Conservation (phyloP, 2,329 filamentous ascomycete species). For the Diaporthe sp. region DNA sequence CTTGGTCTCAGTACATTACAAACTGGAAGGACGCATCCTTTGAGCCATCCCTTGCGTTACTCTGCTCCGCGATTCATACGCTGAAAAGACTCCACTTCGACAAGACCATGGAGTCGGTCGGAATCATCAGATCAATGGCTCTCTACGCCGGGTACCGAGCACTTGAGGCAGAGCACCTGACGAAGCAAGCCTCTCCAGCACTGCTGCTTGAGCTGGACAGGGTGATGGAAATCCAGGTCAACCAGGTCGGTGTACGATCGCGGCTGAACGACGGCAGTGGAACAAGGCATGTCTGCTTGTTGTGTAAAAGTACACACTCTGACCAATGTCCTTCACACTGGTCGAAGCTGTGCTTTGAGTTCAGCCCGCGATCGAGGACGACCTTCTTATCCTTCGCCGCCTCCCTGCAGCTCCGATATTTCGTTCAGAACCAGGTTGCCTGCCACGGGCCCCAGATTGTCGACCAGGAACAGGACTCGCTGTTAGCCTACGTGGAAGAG, state of each 20-base stretch:
- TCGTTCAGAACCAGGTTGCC: background rate
- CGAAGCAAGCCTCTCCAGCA: background rate
- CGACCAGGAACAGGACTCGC: background rate
- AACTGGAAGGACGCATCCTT: slow-evolving; percentile 7
- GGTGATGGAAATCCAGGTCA: background rate
- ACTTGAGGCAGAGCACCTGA: slow-evolving; percentile 4
- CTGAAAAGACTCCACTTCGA: slow-evolving; percentile 11
- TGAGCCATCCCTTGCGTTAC: background rate
- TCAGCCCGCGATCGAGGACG: background rate
- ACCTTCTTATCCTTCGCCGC: slow-evolving; percentile 3
- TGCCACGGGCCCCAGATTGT: background rate
- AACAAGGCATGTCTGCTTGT: background rate
- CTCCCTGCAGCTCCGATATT: slow-evolving; percentile 16
- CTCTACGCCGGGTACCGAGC: slow-evolving; percentile 16
- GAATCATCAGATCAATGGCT: slow-evolving; percentile 1
- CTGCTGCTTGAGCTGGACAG: background rate
- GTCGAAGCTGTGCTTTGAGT: slow-evolving; percentile 19
- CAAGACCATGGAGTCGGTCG: background rate
- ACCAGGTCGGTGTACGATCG: background rate
- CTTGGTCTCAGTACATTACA: slow-evolving; percentile 5
- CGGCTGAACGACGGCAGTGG: background rate
- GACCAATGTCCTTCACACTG: background rate
- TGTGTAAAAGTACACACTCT: background rate
- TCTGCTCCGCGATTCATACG: slow-evolving; percentile 3
- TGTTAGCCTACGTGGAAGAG: slow-evolving; percentile 15